Evolutionary conservation across 306 rosid species (phyloP).

Genomic region (Sechiopsis laciniata): DNA sequence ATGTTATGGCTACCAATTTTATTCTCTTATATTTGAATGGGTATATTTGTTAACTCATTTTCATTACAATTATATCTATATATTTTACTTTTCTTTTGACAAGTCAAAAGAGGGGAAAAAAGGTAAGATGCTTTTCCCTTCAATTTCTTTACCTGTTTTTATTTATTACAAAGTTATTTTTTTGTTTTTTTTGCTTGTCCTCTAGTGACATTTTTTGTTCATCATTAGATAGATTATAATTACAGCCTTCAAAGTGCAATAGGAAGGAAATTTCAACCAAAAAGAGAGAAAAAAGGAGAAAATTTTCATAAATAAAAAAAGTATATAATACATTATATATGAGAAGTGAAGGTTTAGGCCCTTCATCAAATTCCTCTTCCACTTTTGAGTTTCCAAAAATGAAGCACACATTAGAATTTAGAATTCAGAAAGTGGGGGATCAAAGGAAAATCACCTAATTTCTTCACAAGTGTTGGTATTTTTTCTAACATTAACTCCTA

Average conservation of each 20-base stretch:
- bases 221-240: background rate
- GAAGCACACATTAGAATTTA: background rate
- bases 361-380: background rate
- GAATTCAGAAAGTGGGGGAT: too few species aligned
- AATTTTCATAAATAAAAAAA: background rate
- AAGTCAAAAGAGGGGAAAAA: background rate
- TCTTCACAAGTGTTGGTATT: too few species aligned
- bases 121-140: slow-evolving; percentile 15
- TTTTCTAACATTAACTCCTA: too few species aligned
- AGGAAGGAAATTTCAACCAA: background rate
- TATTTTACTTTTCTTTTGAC: background rate
- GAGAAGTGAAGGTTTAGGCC: background rate
- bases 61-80: background rate
- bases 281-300: background rate
- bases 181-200: too few species aligned
- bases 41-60: background rate
- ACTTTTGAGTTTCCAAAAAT: background rate
- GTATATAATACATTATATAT: background rate
- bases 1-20: slow-evolving; percentile 11
- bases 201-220: background rate
- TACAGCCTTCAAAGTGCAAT: background rate
- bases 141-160: background rate
- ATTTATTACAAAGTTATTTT: background rate
- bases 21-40: background rate
- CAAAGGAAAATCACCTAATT: too few species aligned